Conservation (phyloP, 129 eudicot species). For the Smallanthus sonchifolius region DNA sequence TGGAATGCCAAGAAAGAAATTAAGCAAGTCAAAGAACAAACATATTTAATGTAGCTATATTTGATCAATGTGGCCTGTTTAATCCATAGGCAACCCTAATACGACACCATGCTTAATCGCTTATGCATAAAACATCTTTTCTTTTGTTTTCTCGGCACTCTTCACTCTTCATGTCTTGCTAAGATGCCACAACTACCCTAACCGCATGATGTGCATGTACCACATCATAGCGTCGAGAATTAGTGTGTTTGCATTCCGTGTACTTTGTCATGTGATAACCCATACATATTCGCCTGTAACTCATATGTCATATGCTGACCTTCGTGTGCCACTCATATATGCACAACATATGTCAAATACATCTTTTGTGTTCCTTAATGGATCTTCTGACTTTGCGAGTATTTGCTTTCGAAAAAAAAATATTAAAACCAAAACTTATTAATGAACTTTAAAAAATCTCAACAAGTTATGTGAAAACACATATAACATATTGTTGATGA, state of each 20-base stretch:
- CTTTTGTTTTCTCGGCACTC: neutral
- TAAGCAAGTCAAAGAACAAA: too few relatives aligned
- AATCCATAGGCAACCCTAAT: too few relatives aligned
- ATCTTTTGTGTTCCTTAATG: neutral
- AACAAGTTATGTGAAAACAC: neutral
- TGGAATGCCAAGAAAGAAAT: too few relatives aligned
- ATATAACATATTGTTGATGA: neutral
- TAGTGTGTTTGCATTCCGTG: neutral
- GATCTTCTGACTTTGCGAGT: neutral
- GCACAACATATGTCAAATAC: neutral
- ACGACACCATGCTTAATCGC: too few relatives aligned
- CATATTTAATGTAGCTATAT: too few relatives aligned
- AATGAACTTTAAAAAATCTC: too few relatives aligned
- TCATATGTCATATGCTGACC: neutral
- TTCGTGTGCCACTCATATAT: neutral
- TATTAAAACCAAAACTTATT: neutral
- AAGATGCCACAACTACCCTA: neutral
- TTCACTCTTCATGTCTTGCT: neutral
- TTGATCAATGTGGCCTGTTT: too few relatives aligned
- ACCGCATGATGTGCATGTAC: neutral
- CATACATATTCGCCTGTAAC: neutral
- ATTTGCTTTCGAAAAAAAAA: neutral
- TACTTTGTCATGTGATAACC: neutral
- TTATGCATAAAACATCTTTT: neutral
- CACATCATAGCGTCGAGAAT: neutral